phyloP scores from a whole-genome alignment of 2,329 filamentous ascomycete genomes.

The Fusarium domesticum region DNA sequence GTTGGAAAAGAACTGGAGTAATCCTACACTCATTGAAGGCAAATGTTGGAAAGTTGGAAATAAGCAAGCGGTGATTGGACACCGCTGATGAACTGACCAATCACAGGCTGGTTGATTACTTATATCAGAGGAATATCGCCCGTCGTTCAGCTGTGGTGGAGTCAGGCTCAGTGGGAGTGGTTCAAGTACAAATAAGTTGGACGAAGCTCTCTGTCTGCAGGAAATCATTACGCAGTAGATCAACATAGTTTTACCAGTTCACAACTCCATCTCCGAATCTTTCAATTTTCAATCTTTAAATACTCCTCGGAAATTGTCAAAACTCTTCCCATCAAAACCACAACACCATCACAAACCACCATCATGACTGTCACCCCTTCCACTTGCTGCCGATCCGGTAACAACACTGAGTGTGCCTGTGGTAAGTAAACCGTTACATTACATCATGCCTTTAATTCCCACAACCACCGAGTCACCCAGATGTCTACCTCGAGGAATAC shows the following conservation, averaged over 20 bases:
- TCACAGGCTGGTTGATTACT: conserved; percentile 14
- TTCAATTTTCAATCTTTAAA: background rate
- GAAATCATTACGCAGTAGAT: conserved; percentile 2
- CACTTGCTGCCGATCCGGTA: conserved; percentile 57
- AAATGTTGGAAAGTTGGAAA: conserved; percentile 18
- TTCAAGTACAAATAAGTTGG: conserved; percentile 27
- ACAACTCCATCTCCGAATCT: conserved; percentile 6
- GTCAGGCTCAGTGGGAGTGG: background rate
- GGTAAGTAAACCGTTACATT: conserved; percentile 43
- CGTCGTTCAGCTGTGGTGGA: conserved; percentile 16
- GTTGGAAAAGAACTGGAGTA: background rate
- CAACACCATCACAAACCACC: conserved; percentile 30
- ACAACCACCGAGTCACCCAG: background rate
- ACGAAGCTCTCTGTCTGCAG: conserved; percentile 4
- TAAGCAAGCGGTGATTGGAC: conserved; percentile 27
- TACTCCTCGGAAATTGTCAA: background rate
- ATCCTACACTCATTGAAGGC: conserved; percentile 13
- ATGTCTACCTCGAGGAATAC: background rate
- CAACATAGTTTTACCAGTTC: too few species aligned
- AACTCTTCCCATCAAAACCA: background rate
- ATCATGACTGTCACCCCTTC: conserved; percentile 35
- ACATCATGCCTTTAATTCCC: background rate
- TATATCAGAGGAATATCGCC: conserved; percentile 6
- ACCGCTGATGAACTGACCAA: background rate
- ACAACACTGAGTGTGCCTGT: conserved; percentile 52